These are phyloP conservation scores for Sutorius australiensis DNA, from an alignment of 768 basidiomycete genomes.

Conservation along the genomic window DNA sequence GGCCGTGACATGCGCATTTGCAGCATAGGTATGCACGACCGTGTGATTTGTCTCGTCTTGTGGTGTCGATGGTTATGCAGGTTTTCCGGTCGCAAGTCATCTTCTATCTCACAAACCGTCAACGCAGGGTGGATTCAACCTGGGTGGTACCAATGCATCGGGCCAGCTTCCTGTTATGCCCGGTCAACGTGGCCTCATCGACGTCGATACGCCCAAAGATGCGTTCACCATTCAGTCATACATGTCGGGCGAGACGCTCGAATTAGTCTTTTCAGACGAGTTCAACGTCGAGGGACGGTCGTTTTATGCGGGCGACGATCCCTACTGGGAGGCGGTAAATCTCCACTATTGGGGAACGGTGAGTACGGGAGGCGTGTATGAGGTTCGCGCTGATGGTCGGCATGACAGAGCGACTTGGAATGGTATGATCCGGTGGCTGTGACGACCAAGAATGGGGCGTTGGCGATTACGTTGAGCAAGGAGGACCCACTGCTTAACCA, in stretches of 20 bases:
- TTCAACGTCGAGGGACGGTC: conserved; percentile 70
- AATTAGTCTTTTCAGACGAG: conserved; percentile 78
- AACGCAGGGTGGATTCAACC: conserved; percentile 57
- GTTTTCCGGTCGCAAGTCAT: conserved; percentile 49
- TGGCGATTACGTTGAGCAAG: conserved; percentile 48
- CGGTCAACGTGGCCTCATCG: conserved; percentile 49
- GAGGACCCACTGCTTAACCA: conserved; percentile 40
- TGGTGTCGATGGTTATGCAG: conserved; percentile 18
- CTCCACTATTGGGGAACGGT: conserved; percentile 68
- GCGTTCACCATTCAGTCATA: conserved; percentile 40
- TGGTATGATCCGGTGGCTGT: conserved; percentile 56
- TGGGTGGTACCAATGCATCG: conserved; percentile 71
- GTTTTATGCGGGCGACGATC: conserved; percentile 69
- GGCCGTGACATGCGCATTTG: background rate
- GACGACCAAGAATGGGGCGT: conserved; percentile 49
- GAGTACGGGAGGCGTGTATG: conserved; percentile 5
- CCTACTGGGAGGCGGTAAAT: conserved; percentile 53
- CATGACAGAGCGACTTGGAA: conserved; percentile 40
- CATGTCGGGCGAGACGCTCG: conserved; percentile 32
- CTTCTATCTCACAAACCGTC: conserved; percentile 38
- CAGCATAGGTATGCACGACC: conserved; percentile 15
- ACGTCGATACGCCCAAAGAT: conserved; percentile 49
- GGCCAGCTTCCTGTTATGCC: conserved; percentile 55
- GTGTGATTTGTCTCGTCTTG: background rate
- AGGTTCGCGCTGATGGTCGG: conserved; percentile 6